Percentiles rank a stretch among this genome's conserved stretches.
These are phyloP conservation scores for Tolypocladium ophioglossoides DNA, from an alignment of 2,329 filamentous ascomycete species.

Conservation along the genomic window DNA sequence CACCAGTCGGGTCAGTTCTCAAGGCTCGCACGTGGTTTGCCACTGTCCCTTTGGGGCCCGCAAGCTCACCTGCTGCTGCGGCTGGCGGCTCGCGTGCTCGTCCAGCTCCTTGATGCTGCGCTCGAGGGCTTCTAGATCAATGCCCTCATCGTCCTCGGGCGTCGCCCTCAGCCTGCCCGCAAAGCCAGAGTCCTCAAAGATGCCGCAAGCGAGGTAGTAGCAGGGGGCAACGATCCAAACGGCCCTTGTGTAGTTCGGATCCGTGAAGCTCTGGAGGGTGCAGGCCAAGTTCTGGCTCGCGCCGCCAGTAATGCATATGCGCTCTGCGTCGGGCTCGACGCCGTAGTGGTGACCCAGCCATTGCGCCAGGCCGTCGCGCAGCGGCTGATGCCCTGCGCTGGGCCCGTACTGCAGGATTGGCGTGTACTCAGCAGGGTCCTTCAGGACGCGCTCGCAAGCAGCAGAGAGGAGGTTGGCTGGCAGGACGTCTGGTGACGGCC, in stretches of 20 bases:
- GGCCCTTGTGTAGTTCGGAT: conserved; percentile 61
- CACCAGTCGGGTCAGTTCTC: background rate
- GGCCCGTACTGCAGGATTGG: conserved; percentile 71
- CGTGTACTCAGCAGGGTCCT: conserved; percentile 44
- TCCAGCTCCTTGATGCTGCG: conserved; percentile 18
- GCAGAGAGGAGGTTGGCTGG: conserved; percentile 51
- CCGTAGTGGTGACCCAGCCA: conserved; percentile 61
- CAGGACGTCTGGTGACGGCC: conserved; percentile 54
- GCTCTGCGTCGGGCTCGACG: conserved; percentile 31
- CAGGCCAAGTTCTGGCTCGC: conserved; percentile 75
- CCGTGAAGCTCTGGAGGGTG: conserved; percentile 69
- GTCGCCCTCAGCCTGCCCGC: conserved; percentile 54
- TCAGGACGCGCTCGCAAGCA: conserved; percentile 51
- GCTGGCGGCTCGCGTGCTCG: conserved; percentile 9
- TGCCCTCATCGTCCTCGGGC: conserved; percentile 66
- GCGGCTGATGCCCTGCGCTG: conserved; percentile 61
- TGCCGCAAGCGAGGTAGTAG: conserved; percentile 76
- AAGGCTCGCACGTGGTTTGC: background rate
- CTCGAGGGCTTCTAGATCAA: conserved; percentile 50
- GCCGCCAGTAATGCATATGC: conserved; percentile 75
- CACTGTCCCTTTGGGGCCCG: background rate
- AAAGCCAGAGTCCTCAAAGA: conserved; percentile 76
- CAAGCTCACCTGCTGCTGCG: conserved; percentile 1
- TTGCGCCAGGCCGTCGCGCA: conserved; percentile 55
- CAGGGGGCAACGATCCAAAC: conserved; percentile 76